phyloP scores from a whole-genome alignment of 129 eudicot species.

The Pulicaria dysenterica region DNA sequence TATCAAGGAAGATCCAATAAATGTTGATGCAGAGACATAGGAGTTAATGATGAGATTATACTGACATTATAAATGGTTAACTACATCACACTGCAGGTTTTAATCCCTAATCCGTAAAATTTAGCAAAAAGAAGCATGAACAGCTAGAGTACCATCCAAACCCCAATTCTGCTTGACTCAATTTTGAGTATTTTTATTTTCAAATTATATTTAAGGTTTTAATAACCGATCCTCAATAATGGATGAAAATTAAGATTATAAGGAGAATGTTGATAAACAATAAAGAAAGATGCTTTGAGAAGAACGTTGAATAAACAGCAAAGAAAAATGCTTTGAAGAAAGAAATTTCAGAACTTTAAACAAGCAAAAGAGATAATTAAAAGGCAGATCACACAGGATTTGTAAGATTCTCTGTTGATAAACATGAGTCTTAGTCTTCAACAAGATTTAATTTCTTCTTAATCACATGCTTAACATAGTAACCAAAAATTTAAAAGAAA shows the following conservation, averaged over 20 bases:
- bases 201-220: background rate
- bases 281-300: background rate
- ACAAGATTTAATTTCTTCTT: background rate
- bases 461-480: background rate
- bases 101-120: background rate
- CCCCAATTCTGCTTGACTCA: background rate
- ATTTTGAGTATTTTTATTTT: background rate
- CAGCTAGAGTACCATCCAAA: background rate
- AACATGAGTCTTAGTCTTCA: background rate
- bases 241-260: background rate
- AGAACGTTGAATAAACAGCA: background rate
- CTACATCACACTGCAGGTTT: background rate
- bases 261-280: background rate
- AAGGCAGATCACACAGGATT: background rate
- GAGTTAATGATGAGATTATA: too few relatives aligned
- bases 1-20: too few relatives aligned
- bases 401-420: background rate
- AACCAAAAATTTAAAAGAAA: background rate
- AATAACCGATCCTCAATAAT: background rate
- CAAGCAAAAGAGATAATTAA: background rate
- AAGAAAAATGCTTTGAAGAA: constrained; percentile 8
- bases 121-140: background rate
- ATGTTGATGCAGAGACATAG: too few relatives aligned
- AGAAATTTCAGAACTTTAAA: background rate
- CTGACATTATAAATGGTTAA: background rate